phyloP scores from a whole-genome alignment of 495 filamentous ascomycete genomes.

The Pyrenula massariospora region DNA sequence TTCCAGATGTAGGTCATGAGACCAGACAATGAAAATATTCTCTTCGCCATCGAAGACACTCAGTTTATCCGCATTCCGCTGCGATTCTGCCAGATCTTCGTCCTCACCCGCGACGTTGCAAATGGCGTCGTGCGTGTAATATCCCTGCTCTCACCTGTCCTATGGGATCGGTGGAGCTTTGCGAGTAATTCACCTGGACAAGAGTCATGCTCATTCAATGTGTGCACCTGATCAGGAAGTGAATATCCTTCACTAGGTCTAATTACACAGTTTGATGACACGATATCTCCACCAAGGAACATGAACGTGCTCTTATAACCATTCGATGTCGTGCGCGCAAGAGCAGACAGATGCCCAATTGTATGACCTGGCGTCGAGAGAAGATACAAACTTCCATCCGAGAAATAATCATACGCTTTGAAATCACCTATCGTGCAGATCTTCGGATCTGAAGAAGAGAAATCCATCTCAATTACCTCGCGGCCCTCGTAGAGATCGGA shows the following conservation, averaged over 20 bases:
- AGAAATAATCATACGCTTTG: slow-evolving; percentile 21
- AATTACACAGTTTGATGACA: slow-evolving; percentile 6
- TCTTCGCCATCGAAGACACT: slow-evolving; percentile 29
- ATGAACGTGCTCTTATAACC: slow-evolving; percentile 28
- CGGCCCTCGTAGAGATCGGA: slow-evolving; percentile 7
- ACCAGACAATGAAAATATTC: slow-evolving; percentile 38
- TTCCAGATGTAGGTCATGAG: slow-evolving; percentile 37
- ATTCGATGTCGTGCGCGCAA: slow-evolving; percentile 24
- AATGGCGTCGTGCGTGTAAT: background rate
- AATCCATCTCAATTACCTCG: slow-evolving; percentile 26
- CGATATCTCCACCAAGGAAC: slow-evolving; percentile 4
- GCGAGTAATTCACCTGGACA: background rate
- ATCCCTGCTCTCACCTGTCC: background rate
- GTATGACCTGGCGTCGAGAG: slow-evolving; percentile 33
- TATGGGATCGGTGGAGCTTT: background rate
- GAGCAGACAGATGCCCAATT: slow-evolving; percentile 27
- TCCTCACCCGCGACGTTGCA: background rate
- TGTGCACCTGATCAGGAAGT: background rate
- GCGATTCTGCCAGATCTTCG: background rate
- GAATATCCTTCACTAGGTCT: background rate
- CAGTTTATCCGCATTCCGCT: background rate
- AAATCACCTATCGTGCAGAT: slow-evolving; percentile 15
- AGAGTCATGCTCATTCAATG: background rate
- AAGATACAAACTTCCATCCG: slow-evolving; percentile 20
- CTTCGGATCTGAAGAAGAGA: slow-evolving; percentile 7